Evolutionary conservation across 2,329 filamentous ascomycete species (phyloP).

Genomic region (Hypoxylon rubiginosum): DNA sequence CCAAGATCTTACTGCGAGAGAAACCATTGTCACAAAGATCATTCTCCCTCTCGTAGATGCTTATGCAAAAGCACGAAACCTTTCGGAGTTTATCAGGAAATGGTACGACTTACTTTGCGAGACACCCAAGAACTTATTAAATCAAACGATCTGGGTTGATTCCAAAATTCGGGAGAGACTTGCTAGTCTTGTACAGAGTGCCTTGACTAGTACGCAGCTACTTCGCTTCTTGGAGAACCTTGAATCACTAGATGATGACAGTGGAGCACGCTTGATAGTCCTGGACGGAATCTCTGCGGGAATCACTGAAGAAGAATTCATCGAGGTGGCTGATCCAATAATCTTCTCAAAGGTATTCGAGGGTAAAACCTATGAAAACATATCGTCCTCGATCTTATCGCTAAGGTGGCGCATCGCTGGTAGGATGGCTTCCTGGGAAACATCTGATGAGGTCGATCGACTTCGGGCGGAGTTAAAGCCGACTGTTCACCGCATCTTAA

Average conservation of each 20-base stretch:
- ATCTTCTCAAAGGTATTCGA: conserved; percentile 53
- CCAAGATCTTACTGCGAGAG: conserved; percentile 40
- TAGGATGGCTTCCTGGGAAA: conserved; percentile 47
- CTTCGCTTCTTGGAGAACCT: conserved; percentile 54
- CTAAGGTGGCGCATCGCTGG: conserved; percentile 51
- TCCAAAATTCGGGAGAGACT: conserved; percentile 45
- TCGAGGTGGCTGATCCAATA: conserved; percentile 50
- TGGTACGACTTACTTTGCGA: conserved; percentile 53
- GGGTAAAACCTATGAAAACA: conserved; percentile 37
- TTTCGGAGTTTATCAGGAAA: conserved; percentile 55
- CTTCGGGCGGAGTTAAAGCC: conserved; percentile 48
- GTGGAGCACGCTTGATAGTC: conserved; percentile 53
- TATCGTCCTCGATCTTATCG: conserved; percentile 43
- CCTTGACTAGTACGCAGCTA: conserved; percentile 56
- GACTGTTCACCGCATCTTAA: conserved; percentile 45
- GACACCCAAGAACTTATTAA: conserved; percentile 23
- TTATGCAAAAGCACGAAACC: conserved; percentile 57
- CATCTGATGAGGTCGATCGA: conserved; percentile 42
- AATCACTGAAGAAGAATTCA: conserved; percentile 52
- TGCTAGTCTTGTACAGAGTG: conserved; percentile 52
- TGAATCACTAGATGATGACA: conserved; percentile 41
- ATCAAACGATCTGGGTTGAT: conserved; percentile 49
- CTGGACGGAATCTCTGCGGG: conserved; percentile 56
- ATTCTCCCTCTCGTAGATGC: conserved; percentile 57
- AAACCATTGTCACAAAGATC: conserved; percentile 52